Evolutionary conservation across 1,284 basidiomycete species (phyloP).

Genomic region (Melampsora larici-populina): DNA sequence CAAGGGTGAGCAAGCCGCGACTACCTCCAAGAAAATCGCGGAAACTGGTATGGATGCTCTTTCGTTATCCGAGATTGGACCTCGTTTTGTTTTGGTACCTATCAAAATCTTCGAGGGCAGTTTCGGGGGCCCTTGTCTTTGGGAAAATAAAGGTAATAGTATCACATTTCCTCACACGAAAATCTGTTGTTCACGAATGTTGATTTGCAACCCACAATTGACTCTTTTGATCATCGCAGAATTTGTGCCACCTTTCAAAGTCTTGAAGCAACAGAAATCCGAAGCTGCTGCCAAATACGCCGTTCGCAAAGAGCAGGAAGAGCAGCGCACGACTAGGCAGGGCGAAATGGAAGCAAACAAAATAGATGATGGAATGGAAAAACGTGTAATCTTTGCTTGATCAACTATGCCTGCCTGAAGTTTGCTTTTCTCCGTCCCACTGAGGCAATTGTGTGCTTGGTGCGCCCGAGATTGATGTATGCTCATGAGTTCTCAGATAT

Average conservation of each 20-base stretch:
- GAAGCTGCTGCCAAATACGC: slow-evolving; percentile 30
- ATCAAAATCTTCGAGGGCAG: slow-evolving; percentile 98
- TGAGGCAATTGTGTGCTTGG: no score
- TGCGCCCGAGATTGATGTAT: no score
- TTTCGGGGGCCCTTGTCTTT: slow-evolving; percentile 90
- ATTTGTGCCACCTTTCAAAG: slow-evolving; percentile 32
- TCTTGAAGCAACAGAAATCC: slow-evolving; percentile 27
- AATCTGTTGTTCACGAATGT: background rate
- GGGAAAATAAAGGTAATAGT: slow-evolving; percentile 64
- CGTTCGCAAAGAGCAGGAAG: slow-evolving; percentile 32
- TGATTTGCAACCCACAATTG: background rate
- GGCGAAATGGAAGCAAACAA: slow-evolving; percentile 1
- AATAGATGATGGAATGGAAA: slow-evolving; percentile 22
- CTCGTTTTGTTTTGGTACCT: slow-evolving; percentile 92
- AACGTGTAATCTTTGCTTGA: slow-evolving; percentile 35
- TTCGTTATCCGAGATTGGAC: slow-evolving; percentile 87
- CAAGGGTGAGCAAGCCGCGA: background rate
- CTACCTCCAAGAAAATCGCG: slow-evolving; percentile 1
- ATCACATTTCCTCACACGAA: background rate
- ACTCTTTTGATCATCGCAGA: background rate
- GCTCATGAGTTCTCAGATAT: no score
- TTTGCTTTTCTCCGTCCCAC: no score
- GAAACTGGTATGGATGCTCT: background rate
- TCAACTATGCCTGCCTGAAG: no score
- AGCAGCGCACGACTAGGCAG: slow-evolving; percentile 2